Conservation (phyloP, 208 protist species). For the Leishmania mexicana region DNA sequence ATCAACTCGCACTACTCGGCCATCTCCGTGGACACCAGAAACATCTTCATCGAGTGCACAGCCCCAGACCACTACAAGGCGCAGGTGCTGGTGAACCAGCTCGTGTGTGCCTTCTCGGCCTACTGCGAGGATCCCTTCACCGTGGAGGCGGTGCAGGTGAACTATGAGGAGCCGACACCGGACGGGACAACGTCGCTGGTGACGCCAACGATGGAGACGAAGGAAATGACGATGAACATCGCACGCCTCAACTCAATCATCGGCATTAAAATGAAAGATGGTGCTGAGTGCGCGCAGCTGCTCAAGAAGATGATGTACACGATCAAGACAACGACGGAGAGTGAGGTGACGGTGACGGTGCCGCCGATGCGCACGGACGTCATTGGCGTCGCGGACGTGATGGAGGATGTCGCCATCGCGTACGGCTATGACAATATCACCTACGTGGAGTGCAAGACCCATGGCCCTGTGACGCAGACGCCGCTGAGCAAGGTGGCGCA, state of each 20-base stretch:
- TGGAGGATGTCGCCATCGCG: slow-evolving; percentile 98
- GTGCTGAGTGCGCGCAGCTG: slow-evolving; percentile 70
- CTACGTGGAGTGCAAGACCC: slow-evolving; percentile 73
- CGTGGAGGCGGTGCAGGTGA: slow-evolving; percentile 85
- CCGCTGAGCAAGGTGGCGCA: slow-evolving; percentile 95
- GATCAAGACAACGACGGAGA: slow-evolving; percentile 47
- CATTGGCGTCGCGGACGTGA: slow-evolving; percentile 96
- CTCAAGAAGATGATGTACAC: slow-evolving; percentile 94
- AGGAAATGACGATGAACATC: slow-evolving; percentile 50
- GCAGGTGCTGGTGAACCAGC: slow-evolving; percentile 95
- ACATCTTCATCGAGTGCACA: slow-evolving; percentile 99
- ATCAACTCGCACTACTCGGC: slow-evolving; percentile 99
- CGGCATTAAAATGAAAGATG: slow-evolving; percentile 83
- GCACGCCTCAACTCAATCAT: slow-evolving; percentile 88
- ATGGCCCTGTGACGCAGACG: slow-evolving; percentile 89
- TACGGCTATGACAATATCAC: slow-evolving; percentile 98
- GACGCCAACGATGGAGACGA: slow-evolving; percentile 68
- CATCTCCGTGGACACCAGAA: slow-evolving; percentile 96
- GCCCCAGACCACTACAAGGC: slow-evolving; percentile 97
- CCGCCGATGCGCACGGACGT: slow-evolving; percentile 96
- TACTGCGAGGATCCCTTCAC: slow-evolving; percentile 94
- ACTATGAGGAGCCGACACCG: slow-evolving; percentile 70
- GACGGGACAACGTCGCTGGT: slow-evolving; percentile 69
- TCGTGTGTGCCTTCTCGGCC: slow-evolving; percentile 95
- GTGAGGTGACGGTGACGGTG: slow-evolving; percentile 81